These are phyloP conservation scores for Casuarina equisetifolia DNA, from an alignment of 306 rosid genomes.

Conservation along the genomic window DNA sequence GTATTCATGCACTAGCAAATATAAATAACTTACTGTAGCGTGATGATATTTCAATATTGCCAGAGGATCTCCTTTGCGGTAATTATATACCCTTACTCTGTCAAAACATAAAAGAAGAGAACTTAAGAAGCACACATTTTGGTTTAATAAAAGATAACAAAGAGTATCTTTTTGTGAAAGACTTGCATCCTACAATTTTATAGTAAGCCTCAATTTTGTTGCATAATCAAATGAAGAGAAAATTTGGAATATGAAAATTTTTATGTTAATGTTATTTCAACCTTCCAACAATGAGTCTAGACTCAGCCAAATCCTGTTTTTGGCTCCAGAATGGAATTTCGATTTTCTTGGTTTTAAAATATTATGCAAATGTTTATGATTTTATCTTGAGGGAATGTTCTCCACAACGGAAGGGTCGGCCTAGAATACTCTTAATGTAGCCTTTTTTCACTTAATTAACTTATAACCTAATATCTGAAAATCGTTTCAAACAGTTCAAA, in stretches of 20 bases:
- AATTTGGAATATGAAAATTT: background rate
- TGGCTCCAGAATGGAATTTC: background rate
- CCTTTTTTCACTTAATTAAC: background rate
- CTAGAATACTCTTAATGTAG: too few relatives aligned
- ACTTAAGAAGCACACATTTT: conserved; percentile 7
- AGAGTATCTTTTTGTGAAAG: background rate
- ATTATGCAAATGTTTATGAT: background rate
- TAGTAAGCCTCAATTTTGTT: background rate
- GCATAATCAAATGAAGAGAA: background rate
- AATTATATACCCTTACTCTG: conserved; percentile 82
- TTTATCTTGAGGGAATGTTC: background rate
- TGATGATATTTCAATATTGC: conserved; percentile 90
- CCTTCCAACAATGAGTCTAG: background rate
- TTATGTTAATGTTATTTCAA: background rate
- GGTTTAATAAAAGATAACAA: background rate
- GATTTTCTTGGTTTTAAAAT: background rate
- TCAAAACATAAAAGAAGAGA: conserved; percentile 26
- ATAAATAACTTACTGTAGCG: conserved; percentile 55
- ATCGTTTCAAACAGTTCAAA: background rate
- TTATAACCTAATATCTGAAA: background rate
- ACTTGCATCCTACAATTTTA: background rate
- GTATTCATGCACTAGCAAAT: conserved; percentile 10
- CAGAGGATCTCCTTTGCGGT: conserved; percentile 77
- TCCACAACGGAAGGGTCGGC: background rate
- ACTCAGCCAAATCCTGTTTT: background rate